These are phyloP conservation scores for Fusarium redolens DNA, from an alignment of 2,329 filamentous ascomycete species.

Conservation along the genomic window DNA sequence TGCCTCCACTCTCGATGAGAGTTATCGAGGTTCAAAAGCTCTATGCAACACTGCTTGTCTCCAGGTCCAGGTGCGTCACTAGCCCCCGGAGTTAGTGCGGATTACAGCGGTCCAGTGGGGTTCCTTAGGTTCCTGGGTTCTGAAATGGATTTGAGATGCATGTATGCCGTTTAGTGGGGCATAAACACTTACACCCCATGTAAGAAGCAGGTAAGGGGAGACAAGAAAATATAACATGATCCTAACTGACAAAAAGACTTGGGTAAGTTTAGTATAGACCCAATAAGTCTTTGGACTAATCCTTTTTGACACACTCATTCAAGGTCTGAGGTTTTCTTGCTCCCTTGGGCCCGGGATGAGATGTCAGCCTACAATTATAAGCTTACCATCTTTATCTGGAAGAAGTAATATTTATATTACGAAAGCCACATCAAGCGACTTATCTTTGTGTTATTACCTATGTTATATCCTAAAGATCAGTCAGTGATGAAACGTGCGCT, in stretches of 20 bases:
- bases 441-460: too few relatives aligned
- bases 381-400: background rate
- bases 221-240: background rate
- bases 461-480: background rate
- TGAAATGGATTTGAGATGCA: background rate
- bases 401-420: background rate
- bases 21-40: conserved; percentile 42
- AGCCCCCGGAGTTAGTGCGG: conserved; percentile 45
- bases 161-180: conserved; percentile 19
- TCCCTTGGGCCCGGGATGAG: background rate
- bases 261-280: background rate
- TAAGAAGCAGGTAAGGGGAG: background rate
- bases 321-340: background rate
- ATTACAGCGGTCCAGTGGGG: conserved; percentile 39
- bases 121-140: background rate
- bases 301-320: background rate
- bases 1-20: conserved; percentile 36
- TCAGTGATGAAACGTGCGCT: background rate
- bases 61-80: conserved; percentile 41
- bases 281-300: background rate
- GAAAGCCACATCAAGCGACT: background rate
- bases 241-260: background rate
- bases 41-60: conserved; percentile 29
- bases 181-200: background rate
- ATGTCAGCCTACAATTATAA: background rate